Percentiles rank a stretch among this genome's conserved stretches.
These are phyloP conservation scores for Cerrena zonata DNA, from an alignment of 1,284 basidiomycete species.

Conservation along the genomic window DNA sequence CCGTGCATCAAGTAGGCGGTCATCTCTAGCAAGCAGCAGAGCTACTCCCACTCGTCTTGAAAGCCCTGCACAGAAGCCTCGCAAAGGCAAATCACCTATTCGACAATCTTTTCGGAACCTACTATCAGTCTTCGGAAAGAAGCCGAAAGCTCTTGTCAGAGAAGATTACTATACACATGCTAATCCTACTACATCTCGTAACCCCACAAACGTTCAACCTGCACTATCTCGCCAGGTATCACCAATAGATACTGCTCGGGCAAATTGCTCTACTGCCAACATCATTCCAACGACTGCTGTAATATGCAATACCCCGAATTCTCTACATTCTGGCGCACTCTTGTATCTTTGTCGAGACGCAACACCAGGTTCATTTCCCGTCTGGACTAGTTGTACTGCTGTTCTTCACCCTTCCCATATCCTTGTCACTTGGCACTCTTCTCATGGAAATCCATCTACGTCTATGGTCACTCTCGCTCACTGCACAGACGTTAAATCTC, in stretches of 20 bases:
- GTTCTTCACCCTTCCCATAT: slow-evolving; percentile 43
- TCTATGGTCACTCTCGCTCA: slow-evolving; percentile 43
- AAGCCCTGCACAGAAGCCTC: slow-evolving; percentile 16
- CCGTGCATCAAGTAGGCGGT: background rate
- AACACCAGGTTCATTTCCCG: slow-evolving; percentile 28
- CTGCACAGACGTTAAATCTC: slow-evolving; percentile 60
- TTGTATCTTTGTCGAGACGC: slow-evolving; percentile 43
- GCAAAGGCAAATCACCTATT: slow-evolving; percentile 43
- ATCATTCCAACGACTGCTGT: slow-evolving; percentile 6
- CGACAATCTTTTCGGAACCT: slow-evolving; percentile 63
- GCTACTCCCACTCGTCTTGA: too few relatives aligned
- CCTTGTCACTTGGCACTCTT: slow-evolving; percentile 42
- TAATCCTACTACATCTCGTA: background rate
- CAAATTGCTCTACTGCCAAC: background rate
- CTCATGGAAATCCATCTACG: slow-evolving; percentile 38
- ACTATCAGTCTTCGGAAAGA: slow-evolving; percentile 60
- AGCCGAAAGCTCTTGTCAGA: slow-evolving; percentile 22
- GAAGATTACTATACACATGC: background rate
- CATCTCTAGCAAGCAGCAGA: too few relatives aligned
- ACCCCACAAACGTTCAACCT: background rate
- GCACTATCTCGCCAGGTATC: background rate
- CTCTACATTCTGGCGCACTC: slow-evolving; percentile 36
- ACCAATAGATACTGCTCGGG: slow-evolving; percentile 1
- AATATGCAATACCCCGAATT: slow-evolving; percentile 28
- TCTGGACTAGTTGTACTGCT: slow-evolving; percentile 52